Conservation (phyloP, 2,329 filamentous ascomycete genomes). For the Rhinocladiella similis region DNA sequence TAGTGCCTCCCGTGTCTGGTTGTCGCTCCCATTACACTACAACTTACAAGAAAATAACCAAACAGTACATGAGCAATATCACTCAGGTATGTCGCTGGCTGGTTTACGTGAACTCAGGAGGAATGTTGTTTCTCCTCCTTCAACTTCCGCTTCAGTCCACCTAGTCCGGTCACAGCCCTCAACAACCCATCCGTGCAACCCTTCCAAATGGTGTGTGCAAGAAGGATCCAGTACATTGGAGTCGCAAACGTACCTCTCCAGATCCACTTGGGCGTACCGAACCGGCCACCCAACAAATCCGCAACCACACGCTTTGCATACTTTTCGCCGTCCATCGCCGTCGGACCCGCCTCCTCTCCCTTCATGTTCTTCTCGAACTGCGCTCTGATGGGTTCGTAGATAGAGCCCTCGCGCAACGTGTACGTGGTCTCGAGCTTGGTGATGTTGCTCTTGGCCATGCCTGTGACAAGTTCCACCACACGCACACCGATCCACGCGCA, state of each 20-base stretch:
- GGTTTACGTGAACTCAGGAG: too few species aligned
- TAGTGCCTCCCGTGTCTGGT: too few species aligned
- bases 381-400: not conserved
- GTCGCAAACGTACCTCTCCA: slow-evolving; percentile 2
- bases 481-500: slow-evolving; percentile 1
- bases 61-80: too few species aligned
- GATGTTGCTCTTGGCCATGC: not conserved
- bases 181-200: not conserved
- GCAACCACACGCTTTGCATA: not conserved
- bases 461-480: not conserved
- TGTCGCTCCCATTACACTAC: too few species aligned
- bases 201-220: not conserved
- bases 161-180: not conserved
- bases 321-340: not conserved
- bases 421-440: not conserved
- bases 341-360: not conserved
- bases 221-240: not conserved
- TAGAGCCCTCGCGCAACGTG: not conserved
- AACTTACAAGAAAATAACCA: too few species aligned
- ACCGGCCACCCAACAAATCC: not conserved
- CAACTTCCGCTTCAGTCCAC: not conserved
- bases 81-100: too few species aligned
- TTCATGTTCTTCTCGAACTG: not conserved
- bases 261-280: not conserved
- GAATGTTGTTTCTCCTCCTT: not conserved